Percentiles rank a stretch among this genome's conserved stretches.
Conservation (phyloP, 345 rosid genomes). For the Gossypium mustelinum region DNA sequence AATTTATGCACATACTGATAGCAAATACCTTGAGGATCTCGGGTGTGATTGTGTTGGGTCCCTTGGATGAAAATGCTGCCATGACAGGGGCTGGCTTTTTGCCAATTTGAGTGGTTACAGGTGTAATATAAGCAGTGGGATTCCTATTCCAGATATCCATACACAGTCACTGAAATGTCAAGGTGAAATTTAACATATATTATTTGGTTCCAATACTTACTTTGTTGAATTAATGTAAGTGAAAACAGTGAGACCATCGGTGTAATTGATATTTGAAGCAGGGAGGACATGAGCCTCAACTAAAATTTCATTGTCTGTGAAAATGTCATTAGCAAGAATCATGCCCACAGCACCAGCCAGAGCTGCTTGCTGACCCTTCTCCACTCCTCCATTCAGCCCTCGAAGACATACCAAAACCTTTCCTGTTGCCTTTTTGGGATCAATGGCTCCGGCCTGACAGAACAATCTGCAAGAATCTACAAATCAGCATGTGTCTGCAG, state of each 20-base stretch:
- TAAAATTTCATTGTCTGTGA: constrained; percentile 38
- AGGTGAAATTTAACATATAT: neutral
- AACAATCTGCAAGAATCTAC: constrained; percentile 35
- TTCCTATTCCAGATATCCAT: constrained; percentile 26
- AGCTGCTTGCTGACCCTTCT: constrained; percentile 54
- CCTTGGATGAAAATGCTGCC: constrained; percentile 79
- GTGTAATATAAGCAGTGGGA: constrained; percentile 55
- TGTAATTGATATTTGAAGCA: constrained; percentile 52
- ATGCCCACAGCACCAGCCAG: constrained; percentile 75
- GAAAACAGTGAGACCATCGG: constrained; percentile 43
- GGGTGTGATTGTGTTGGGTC: constrained; percentile 60
- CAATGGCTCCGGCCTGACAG: constrained; percentile 56
- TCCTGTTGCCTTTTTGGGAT: constrained; percentile 56
- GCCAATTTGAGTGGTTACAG: constrained; percentile 32
- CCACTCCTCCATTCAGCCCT: constrained; percentile 47
- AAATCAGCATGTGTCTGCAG: neutral
- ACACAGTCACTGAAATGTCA: neutral
- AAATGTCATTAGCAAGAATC: constrained; percentile 54
- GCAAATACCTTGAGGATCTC: constrained; percentile 55
- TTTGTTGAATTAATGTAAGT: constrained; percentile 51
- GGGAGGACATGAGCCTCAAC: constrained; percentile 75
- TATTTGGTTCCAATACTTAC: constrained; percentile 13
- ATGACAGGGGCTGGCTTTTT: constrained; percentile 60
- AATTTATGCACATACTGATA: neutral
- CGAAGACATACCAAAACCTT: constrained; percentile 72